Base-by-base conservation (phyloP, 2,329 filamentous ascomycete genomes). In the Rhytidhysteron rufulum region DNA sequence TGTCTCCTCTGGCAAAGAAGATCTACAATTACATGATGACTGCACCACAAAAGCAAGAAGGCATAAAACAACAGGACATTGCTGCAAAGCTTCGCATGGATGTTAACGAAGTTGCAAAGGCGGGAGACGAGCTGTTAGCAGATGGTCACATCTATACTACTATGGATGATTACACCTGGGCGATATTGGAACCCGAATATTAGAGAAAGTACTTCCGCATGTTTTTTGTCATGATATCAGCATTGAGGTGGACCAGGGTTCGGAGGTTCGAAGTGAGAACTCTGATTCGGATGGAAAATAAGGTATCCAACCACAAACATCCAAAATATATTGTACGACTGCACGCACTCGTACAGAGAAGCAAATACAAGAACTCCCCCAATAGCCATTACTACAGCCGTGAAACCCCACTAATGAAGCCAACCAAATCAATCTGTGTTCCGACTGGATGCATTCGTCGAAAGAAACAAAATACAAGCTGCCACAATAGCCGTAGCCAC, bases 141-240 rank as follows among this genome's bases (percentile, higher is more conserved):
- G 69, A 79, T 40, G 88, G 89, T 21, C 61, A 88, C 53, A 87
- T 95, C 49, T 98, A 88, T 69, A 88, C 88, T 20, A 98, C 94
- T 8, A 78, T 95, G 41, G 89, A 97, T 67, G 91, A 97, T 57
- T 78, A 87, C 66, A 97, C 91, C 1, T 97, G 87, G 84, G 88
- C 88, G 31, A 73, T 95, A 48, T 71, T 96, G 45, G 87, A 94
- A 43, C 79, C 53, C 25, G 56, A 63, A 42, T 63, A 51, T n/a
- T n/a, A n/a, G 27, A 17, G 18, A 16, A 25, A 18, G 16, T 30
- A n/a, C n/a, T n/a, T n/a, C n/a, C n/a, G n/a, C n/a, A 27, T 13
- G 13, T 27, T 13, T 27, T 27, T 27, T 27, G 24, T 27, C 7
- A 27, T 27, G 24, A 8, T n/a, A n/a, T n/a, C n/a, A n/a, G n/a